phyloP scores from a whole-genome alignment of 352 stramenopile species.

The Phytophthora citricola region DNA sequence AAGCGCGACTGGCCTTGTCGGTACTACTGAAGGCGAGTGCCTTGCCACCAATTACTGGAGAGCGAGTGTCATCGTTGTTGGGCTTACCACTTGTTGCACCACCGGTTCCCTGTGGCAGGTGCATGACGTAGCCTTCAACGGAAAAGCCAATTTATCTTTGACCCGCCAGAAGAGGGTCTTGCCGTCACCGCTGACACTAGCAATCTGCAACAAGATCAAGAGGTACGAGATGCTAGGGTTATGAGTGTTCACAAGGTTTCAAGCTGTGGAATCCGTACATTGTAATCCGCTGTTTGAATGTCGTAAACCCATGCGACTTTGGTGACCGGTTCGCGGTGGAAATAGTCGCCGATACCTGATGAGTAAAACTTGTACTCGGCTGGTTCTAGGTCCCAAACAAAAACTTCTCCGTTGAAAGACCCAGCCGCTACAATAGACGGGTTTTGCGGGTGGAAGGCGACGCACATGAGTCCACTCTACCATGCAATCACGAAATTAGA shows the following conservation, averaged over 20 bases:
- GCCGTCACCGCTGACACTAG: constrained; percentile 83
- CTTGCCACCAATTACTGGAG: constrained; percentile 65
- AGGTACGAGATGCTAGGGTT: background rate
- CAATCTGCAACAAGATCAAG: constrained; percentile 38
- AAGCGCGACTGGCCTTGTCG: constrained; percentile 76
- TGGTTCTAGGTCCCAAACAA: constrained; percentile 79
- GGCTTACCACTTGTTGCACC: constrained; percentile 9
- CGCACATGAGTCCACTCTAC: constrained; percentile 89
- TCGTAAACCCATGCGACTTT: constrained; percentile 87
- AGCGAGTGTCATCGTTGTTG: constrained; percentile 10
- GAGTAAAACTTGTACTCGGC: constrained; percentile 73
- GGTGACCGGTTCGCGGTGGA: constrained; percentile 87
- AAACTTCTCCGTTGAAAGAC: constrained; percentile 89
- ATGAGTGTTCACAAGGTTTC: background rate
- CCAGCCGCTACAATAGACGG: constrained; percentile 84
- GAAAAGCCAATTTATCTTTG: constrained; percentile 87
- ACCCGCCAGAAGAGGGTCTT: constrained; percentile 89
- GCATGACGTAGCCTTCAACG: constrained; percentile 88
- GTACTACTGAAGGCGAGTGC: constrained; percentile 65
- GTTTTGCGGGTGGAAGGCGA: constrained; percentile 85
- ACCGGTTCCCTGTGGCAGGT: constrained; percentile 36
- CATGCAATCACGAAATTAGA: background rate
- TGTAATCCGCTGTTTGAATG: constrained; percentile 73
- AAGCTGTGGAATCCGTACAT: constrained; percentile 35
- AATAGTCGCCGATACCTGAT: constrained; percentile 90